Evolutionary conservation across 2,329 filamentous ascomycete genomes (phyloP).

Genomic region (Epichloe elymi): DNA sequence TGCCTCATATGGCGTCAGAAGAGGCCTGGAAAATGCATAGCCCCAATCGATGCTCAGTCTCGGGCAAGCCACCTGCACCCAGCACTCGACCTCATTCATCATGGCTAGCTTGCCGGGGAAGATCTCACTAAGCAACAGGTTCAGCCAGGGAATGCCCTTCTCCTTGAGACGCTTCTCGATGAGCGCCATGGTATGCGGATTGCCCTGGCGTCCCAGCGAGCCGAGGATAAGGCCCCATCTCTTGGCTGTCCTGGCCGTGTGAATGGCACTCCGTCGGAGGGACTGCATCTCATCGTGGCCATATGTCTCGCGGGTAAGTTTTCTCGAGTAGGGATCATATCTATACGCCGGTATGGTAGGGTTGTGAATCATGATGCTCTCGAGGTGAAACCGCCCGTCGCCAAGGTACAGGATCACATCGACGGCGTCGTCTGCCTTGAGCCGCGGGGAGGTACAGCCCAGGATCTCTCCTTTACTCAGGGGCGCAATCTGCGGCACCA

Average conservation of each 20-base stretch:
- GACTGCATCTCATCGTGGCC: conserved; percentile 83
- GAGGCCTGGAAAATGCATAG: conserved; percentile 79
- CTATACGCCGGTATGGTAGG: conserved; percentile 80
- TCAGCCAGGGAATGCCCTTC: conserved; percentile 67
- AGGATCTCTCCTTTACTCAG: conserved; percentile 91
- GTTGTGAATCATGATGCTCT: conserved; percentile 99
- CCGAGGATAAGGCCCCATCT: conserved; percentile 96
- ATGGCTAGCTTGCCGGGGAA: conserved; percentile 90
- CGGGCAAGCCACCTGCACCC: conserved; percentile 98
- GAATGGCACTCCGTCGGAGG: conserved; percentile 65
- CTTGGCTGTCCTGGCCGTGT: conserved; percentile 57
- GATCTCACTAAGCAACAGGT: conserved; percentile 83
- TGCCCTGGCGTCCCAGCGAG: conserved; percentile 84
- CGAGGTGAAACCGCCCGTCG: conserved; percentile 88
- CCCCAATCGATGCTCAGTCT: conserved; percentile 97
- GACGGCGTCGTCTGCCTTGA: conserved; percentile 44
- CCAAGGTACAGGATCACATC: conserved; percentile 81
- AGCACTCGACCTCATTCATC: conserved; percentile 91
- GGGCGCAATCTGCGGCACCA: conserved; percentile 86
- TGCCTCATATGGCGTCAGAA: conserved; percentile 91
- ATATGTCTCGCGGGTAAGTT: conserved; percentile 82
- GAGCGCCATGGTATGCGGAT: conserved; percentile 78
- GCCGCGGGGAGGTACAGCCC: conserved; percentile 82
- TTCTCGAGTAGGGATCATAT: conserved; percentile 92
- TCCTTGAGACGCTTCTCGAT: conserved; percentile 67